phyloP scores from a whole-genome alignment of 352 stramenopile genomes.

The Pythium inflatum region DNA sequence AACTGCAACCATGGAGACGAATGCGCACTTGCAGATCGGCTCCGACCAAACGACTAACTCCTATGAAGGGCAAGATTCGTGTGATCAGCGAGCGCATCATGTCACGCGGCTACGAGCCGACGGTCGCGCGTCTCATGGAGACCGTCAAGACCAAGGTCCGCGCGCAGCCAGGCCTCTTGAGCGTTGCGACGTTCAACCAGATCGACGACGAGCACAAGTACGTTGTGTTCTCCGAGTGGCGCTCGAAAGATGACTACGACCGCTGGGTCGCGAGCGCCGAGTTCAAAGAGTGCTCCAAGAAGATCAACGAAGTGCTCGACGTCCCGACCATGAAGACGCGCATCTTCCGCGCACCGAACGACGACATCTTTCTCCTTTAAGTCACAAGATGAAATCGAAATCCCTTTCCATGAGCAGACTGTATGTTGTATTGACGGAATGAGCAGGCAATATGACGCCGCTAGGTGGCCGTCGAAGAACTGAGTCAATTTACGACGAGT shows the following conservation, averaged over 20 bases:
- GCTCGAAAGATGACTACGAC: constrained; percentile 81
- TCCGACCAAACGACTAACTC: neutral
- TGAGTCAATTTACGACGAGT: constrained; percentile 14
- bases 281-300: constrained; percentile 74
- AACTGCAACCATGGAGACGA: constrained; percentile 34
- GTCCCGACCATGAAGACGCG: constrained; percentile 81
- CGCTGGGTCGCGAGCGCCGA: constrained; percentile 75
- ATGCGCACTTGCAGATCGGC: constrained; percentile 19
- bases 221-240: constrained; percentile 89
- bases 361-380: constrained; percentile 86
- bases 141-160: constrained; percentile 82
- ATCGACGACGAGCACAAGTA: constrained; percentile 86
- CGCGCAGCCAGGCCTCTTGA: constrained; percentile 72
- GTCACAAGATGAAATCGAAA: neutral
- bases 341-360: constrained; percentile 77
- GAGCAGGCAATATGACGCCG: too few relatives aligned
- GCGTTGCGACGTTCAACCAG: constrained; percentile 78
- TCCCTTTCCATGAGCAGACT: neutral
- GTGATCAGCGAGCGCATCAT: constrained; percentile 90
- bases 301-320: constrained; percentile 88
- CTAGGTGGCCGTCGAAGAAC: too few relatives aligned
- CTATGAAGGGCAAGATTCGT: constrained; percentile 34
- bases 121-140: constrained; percentile 86
- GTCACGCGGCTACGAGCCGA: constrained; percentile 85
- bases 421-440: constrained; percentile 3